phyloP scores from a whole-genome alignment of 345 rosid species.

The Gossypium arboreum region DNA sequence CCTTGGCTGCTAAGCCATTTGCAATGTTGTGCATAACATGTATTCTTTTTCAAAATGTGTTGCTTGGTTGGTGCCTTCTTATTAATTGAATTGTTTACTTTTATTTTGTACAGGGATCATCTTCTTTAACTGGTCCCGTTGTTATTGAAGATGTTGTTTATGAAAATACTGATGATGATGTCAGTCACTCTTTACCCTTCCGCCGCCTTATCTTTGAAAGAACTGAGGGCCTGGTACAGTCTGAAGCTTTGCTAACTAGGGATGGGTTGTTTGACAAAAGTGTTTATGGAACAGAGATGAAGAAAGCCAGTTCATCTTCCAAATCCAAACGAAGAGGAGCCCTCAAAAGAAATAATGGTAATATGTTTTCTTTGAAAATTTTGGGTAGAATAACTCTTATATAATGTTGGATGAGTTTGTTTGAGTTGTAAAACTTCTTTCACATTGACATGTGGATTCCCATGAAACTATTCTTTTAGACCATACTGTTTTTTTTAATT shows the following conservation, averaged over 20 bases:
- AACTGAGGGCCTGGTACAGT: slow-evolving; percentile 74
- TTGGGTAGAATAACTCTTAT: not conserved
- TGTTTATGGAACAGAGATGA: slow-evolving; percentile 31
- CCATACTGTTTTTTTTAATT: not conserved
- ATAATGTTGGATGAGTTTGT: slow-evolving; percentile 11
- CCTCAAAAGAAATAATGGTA: slow-evolving; percentile 48
- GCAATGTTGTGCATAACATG: not conserved
- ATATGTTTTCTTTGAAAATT: slow-evolving; percentile 7
- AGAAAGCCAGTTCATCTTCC: slow-evolving; percentile 35
- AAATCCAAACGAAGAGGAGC: slow-evolving; percentile 48
- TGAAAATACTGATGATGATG: slow-evolving; percentile 48
- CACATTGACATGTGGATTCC: not conserved
- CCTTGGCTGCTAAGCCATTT: not conserved
- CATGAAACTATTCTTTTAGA: not conserved
- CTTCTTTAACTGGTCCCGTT: slow-evolving; percentile 66
- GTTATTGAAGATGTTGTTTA: slow-evolving; percentile 82
- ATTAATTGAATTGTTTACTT: not conserved
- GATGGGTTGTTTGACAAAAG: slow-evolving; percentile 32
- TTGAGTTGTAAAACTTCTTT: not conserved
- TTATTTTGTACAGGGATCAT: slow-evolving; percentile 46
- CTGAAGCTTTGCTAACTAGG: slow-evolving; percentile 77
- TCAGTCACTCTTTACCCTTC: slow-evolving; percentile 40
- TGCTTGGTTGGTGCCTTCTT: slow-evolving; percentile 12
- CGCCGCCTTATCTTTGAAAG: slow-evolving; percentile 90
- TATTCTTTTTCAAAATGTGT: not conserved